Evolutionary conservation across 306 rosid species (phyloP).

Genomic region (Prunus armeniaca): DNA sequence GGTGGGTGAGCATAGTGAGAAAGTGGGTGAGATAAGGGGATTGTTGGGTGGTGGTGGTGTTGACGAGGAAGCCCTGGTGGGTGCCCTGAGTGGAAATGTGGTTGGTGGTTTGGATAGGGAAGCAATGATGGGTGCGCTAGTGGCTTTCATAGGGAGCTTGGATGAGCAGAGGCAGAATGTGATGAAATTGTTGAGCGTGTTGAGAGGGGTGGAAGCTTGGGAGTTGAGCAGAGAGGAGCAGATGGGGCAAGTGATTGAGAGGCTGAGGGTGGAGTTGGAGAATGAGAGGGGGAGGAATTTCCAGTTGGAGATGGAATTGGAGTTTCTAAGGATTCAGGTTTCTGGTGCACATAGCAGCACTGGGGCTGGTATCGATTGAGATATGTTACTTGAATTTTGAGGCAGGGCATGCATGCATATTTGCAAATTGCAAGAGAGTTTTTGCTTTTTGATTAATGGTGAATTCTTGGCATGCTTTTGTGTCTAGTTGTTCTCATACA

Average conservation of each 20-base stretch:
- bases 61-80: background rate
- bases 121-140: slow-evolving; percentile 8
- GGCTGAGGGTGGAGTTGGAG: slow-evolving; percentile 31
- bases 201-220: slow-evolving; percentile 11
- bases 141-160: slow-evolving; percentile 23
- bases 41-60: background rate
- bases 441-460: background rate
- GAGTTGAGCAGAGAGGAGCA: slow-evolving; percentile 27
- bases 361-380: background rate
- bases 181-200: slow-evolving; percentile 4
- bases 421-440: background rate
- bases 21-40: background rate
- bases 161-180: slow-evolving; percentile 27
- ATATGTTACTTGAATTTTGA: background rate
- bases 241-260: slow-evolving; percentile 26
- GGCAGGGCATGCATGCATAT: background rate
- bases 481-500: background rate
- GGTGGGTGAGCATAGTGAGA: background rate
- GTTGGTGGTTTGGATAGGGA: slow-evolving; percentile 1
- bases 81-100: background rate
- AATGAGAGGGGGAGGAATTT: slow-evolving; percentile 31
- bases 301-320: slow-evolving; percentile 33
- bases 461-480: background rate
- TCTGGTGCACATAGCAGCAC: background rate
- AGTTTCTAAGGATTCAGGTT: slow-evolving; percentile 30